phyloP scores from a whole-genome alignment of 768 basidiomycete species.

The Trametes gibbosa region DNA sequence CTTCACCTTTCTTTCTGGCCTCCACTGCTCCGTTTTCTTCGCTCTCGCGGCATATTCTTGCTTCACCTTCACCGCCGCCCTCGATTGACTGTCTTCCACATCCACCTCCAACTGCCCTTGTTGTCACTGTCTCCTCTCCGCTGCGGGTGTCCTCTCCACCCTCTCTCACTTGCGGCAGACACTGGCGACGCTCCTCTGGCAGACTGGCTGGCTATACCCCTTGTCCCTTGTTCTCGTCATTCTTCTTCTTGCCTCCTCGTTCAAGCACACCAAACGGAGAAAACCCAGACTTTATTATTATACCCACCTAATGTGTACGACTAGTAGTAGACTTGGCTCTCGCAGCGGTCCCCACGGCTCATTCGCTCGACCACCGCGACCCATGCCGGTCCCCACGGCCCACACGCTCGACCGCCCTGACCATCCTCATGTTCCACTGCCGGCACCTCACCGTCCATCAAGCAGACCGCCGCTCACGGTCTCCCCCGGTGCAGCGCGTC shows the following conservation, averaged over 20 bases:
- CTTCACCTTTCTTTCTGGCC: too few species aligned
- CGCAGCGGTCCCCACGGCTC: too few species aligned
- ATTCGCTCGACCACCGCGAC: neutral
- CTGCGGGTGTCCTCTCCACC: neutral
- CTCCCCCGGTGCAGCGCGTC: too few species aligned
- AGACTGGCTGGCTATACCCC: neutral
- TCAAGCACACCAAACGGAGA: neutral
- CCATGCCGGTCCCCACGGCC: neutral
- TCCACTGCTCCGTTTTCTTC: too few species aligned
- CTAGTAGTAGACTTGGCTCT: neutral
- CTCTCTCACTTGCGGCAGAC: neutral
- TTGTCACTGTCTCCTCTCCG: neutral
- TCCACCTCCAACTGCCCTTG: neutral
- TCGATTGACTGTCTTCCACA: neutral
- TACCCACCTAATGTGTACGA: neutral
- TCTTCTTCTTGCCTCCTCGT: too few species aligned
- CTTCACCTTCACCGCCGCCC: too few species aligned
- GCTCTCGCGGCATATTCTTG: too few species aligned
- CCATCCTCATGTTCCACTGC: too few species aligned
- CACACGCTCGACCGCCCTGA: neutral
- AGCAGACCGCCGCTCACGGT: neutral
- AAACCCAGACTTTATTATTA: neutral
- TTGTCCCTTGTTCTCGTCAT: neutral
- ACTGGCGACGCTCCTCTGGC: neutral
- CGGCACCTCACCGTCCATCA: neutral